These are phyloP conservation scores for Apiospora koreana DNA, from an alignment of 2,329 filamentous ascomycete genomes.

Conservation along the genomic window DNA sequence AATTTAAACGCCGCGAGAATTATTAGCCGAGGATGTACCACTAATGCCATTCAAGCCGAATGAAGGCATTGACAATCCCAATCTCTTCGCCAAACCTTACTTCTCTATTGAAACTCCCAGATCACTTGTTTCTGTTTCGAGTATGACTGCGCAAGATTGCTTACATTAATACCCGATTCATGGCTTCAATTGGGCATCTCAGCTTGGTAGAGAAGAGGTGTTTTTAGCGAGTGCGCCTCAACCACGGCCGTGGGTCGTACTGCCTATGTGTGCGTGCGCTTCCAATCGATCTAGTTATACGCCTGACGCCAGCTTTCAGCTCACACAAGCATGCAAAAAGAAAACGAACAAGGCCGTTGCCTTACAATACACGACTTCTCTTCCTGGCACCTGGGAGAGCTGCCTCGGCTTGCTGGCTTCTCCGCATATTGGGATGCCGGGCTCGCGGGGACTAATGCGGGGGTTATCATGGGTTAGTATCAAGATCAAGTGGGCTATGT, in stretches of 20 bases:
- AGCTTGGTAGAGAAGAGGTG: background rate
- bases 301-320: background rate
- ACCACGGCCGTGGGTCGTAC: background rate
- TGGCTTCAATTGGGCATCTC: background rate
- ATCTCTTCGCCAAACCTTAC: background rate
- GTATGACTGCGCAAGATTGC: background rate
- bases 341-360: background rate
- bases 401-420: conserved; percentile 6
- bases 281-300: background rate
- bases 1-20: background rate
- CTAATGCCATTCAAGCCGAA: background rate
- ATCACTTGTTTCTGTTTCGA: background rate
- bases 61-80: background rate
- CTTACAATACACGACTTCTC: background rate
- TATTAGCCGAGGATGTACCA: conserved; percentile 3
- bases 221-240: conserved; percentile 5
- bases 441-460: background rate
- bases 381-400: no score
- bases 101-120: background rate
- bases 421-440: background rate
- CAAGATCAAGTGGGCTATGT: background rate
- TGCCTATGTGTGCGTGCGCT: background rate
- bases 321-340: background rate
- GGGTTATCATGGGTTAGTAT: background rate
- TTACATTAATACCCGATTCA: background rate